A percentile compares a stretch with the other conserved stretches of the same genome.
phyloP scores from a whole-genome alignment of 2,329 filamentous ascomycete species.

The Cytospora schulzeri region DNA sequence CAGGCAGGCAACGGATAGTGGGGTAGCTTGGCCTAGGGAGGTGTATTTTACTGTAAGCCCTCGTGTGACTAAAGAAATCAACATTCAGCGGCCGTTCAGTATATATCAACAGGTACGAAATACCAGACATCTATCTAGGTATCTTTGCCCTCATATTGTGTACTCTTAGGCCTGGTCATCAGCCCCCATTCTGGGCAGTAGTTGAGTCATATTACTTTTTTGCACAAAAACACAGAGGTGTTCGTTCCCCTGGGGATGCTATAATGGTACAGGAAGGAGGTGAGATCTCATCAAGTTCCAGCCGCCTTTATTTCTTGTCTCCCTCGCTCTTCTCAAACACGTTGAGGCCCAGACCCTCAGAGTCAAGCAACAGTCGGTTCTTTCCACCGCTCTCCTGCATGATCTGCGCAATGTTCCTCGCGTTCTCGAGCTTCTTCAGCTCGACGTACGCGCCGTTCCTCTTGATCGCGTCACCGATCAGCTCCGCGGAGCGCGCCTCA shows the following conservation, averaged over 20 bases:
- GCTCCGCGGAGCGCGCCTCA: constrained; percentile 95
- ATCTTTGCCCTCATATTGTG: not conserved
- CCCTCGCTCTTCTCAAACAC: constrained; percentile 60
- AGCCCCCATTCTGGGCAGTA: constrained; percentile 20
- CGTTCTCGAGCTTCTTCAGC: constrained; percentile 97
- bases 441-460: constrained; percentile 97
- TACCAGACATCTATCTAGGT: not conserved
- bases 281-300: constrained; percentile 12
- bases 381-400: constrained; percentile 82
- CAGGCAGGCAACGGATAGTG: not conserved
- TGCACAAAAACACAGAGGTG: constrained; percentile 15
- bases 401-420: constrained; percentile 81
- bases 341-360: constrained; percentile 88
- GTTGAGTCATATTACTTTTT: constrained; percentile 25
- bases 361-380: constrained; percentile 94
- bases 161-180: not conserved
- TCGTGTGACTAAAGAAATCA: not conserved
- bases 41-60: not conserved
- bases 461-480: constrained; percentile 99
- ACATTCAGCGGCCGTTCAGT: too few relatives aligned
- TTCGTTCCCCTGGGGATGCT: constrained; percentile 6
- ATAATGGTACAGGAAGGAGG: constrained; percentile 12
- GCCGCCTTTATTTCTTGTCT: constrained; percentile 50
- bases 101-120: not conserved
- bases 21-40: not conserved